Base-by-base conservation (phyloP, 2,329 filamentous ascomycete species). In the Botrytis sinoallii region DNA sequence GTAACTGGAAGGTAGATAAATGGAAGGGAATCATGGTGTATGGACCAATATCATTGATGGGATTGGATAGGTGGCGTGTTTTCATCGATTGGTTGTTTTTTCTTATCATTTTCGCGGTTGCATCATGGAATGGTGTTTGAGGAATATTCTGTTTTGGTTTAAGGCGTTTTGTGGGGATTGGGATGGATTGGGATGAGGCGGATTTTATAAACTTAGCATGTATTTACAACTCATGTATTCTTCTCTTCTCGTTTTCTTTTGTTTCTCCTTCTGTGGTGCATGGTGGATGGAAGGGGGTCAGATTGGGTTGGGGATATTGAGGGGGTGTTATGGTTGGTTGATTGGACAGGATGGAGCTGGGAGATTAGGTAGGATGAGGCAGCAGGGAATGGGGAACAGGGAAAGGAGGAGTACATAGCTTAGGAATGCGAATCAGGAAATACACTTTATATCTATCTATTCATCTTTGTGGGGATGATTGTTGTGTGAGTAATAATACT, bases 11-110 rank as follows among this genome's bases (percentile, higher is more conserved):
- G 42, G 32, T 59, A 71, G 44, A 48, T 29, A 63, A 61, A 61
- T 46, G 67, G 42, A 73, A n/a, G 70, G 60, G 64, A 60, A 66
- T 35, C 70, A 68, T 68, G 66, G 66, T 66, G 44, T 61, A 68
- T 68, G 66, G 66, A 42, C 48, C 48, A 18, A 29, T 55, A 57
- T 38, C 66, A 68, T 68, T 42, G 55, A 48, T 63, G 14, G 68
- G 42, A 63, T 70, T 70, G 57, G 40, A 61, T 63, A 46, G 55
- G 55, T 63, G 57, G 59, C 55, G 29, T 61, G 68, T 63, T 52
- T 46, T 29, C n/a, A 14, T 67, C 46, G 18, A 60, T 60, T 42
- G 16, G 25, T 6, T 29, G 25, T 32, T 70, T 9, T 20, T 3
- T 9, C 20, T n/a, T 70, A 3, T 18, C 5, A 2, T 2, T 42